A percentile compares a stretch with the other conserved stretches of the same genome.
Evolutionary conservation across 495 filamentous ascomycete genomes (phyloP).

Genomic region (Aspergillus coremiiformis): DNA sequence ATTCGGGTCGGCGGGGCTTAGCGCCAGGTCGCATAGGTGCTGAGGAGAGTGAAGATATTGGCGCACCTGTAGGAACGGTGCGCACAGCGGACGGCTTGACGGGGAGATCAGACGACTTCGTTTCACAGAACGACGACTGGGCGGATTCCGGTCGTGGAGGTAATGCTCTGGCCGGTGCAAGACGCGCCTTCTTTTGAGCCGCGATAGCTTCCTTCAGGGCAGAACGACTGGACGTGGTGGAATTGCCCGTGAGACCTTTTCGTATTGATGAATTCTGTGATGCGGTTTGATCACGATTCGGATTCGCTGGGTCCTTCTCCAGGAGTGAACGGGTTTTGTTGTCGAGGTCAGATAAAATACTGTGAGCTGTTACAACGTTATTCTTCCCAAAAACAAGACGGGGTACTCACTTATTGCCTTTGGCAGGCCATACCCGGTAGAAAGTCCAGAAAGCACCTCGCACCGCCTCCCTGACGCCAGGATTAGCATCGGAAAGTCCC

Average conservation of each 20-base stretch:
- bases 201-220: conserved; percentile 73
- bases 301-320: conserved; percentile 73
- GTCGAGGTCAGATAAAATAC: conserved; percentile 70
- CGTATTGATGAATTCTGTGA: conserved; percentile 4
- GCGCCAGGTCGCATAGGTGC: conserved; percentile 52
- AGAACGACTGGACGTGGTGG: conserved; percentile 27
- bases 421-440: conserved; percentile 64
- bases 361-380: conserved; percentile 30
- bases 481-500: conserved; percentile 78
- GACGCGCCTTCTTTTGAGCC: conserved; percentile 64
- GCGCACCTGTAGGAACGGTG: conserved; percentile 27
- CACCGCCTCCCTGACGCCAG: conserved; percentile 75
- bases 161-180: conserved; percentile 46
- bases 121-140: conserved; percentile 46
- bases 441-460: conserved; percentile 81
- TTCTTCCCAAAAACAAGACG: neutral
- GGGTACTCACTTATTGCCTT: conserved; percentile 57
- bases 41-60: conserved; percentile 45
- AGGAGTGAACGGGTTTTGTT: conserved; percentile 63
- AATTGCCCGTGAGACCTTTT: neutral
- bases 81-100: conserved; percentile 21
- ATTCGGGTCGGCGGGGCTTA: conserved; percentile 39
- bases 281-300: conserved; percentile 51
- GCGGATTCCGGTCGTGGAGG: conserved; percentile 69
- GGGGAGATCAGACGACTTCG: conserved; percentile 36